A percentile compares a stretch with the other conserved stretches of the same genome.
Conservation (phyloP, 345 rosid genomes). For the Euphorbia tirucalli region DNA sequence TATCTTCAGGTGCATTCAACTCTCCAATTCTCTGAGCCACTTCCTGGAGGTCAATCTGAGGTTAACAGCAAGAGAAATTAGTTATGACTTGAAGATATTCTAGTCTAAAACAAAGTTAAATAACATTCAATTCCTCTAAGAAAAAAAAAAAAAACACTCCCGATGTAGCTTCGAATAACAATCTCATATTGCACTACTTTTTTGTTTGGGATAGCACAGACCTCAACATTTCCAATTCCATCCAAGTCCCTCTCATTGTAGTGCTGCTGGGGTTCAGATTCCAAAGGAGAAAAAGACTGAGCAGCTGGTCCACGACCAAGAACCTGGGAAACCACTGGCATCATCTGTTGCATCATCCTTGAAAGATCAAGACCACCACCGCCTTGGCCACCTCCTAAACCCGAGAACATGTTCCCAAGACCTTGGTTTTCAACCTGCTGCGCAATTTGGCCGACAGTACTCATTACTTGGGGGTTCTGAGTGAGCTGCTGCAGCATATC, state of each 20-base stretch:
- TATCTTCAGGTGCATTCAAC: slow-evolving; percentile 46
- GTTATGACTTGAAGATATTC: neutral
- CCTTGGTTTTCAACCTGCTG: slow-evolving; percentile 79
- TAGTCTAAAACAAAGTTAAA: neutral
- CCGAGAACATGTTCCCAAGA: slow-evolving; percentile 68
- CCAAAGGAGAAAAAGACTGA: slow-evolving; percentile 26
- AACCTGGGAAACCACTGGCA: slow-evolving; percentile 92
- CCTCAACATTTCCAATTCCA: slow-evolving; percentile 43
- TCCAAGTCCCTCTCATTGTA: slow-evolving; percentile 23
- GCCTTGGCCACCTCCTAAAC: slow-evolving; percentile 52
- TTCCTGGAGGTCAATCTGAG: slow-evolving; percentile 47
- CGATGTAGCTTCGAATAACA: too few relatives aligned
- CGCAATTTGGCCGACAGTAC: slow-evolving; percentile 77
- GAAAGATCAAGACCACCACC: slow-evolving; percentile 76
- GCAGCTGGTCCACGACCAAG: slow-evolving; percentile 36
- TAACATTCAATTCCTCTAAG: too few relatives aligned
- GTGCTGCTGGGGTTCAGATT: slow-evolving; percentile 31
- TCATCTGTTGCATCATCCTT: slow-evolving; percentile 86
- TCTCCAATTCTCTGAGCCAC: slow-evolving; percentile 57
- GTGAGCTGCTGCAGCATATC: slow-evolving; percentile 83
- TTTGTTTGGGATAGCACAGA: slow-evolving; percentile 14
- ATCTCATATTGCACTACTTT: neutral
- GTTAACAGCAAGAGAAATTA: neutral
- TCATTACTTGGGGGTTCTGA: slow-evolving; percentile 82
- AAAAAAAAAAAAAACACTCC: too few relatives aligned